phyloP scores from a whole-genome alignment of 805 yeast genomes.

The Barnettozyma salicaria region DNA sequence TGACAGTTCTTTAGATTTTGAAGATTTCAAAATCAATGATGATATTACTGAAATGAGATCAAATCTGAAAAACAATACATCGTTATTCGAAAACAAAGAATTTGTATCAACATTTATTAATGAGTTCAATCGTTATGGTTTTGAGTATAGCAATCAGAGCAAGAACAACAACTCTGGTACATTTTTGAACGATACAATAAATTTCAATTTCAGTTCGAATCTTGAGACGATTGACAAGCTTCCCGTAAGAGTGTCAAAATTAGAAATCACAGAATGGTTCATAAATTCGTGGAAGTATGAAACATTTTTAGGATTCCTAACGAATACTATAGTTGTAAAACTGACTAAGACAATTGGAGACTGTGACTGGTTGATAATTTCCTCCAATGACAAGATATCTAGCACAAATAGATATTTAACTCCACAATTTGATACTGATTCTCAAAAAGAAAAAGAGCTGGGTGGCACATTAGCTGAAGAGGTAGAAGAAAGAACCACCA shows the following conservation, averaged over 20 bases:
- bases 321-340: conserved; percentile 31
- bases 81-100: conserved; percentile 23
- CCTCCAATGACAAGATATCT: conserved; percentile 29
- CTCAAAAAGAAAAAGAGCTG: conserved; percentile 13
- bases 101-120: conserved; percentile 24
- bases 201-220: conserved; percentile 26
- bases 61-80: conserved; percentile 19
- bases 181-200: conserved; percentile 26
- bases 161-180: conserved; percentile 19
- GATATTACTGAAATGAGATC: conserved; percentile 22
- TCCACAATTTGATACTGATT: conserved; percentile 20
- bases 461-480: conserved; percentile 15
- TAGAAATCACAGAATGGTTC: conserved; percentile 34
- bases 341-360: conserved; percentile 34
- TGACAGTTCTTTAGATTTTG: conserved; percentile 28
- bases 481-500: conserved; percentile 1
- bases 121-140: conserved; percentile 24
- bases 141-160: conserved; percentile 18
- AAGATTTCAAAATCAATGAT: conserved; percentile 24
- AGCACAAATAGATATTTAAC: conserved; percentile 25
- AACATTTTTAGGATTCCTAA: conserved; percentile 30
- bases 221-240: conserved; percentile 20
- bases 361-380: conserved; percentile 34
- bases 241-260: conserved; percentile 32
- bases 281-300: conserved; percentile 37